A percentile compares a stretch with the other conserved stretches of the same genome.
Evolutionary conservation across 768 basidiomycete genomes (phyloP).

Genomic region (Neoboletus magnificus): DNA sequence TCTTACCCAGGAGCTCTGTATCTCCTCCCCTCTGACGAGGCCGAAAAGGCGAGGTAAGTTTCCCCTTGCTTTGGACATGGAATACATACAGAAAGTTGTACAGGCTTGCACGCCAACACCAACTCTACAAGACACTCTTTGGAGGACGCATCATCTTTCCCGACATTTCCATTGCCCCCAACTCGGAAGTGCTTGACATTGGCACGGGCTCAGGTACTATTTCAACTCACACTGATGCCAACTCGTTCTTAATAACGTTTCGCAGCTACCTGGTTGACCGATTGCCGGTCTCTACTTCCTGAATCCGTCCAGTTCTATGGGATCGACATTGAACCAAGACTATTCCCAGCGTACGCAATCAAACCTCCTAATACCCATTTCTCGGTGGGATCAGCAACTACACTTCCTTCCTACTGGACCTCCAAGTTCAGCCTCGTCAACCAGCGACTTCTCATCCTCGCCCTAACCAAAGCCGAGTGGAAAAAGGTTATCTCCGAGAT

Average conservation of each 20-base stretch:
- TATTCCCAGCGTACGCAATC: conserved; percentile 8
- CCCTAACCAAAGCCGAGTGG: conserved; percentile 26
- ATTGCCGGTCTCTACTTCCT: conserved; percentile 8
- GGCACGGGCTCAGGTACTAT: conserved; percentile 22
- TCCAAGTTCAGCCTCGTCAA: conserved; percentile 30
- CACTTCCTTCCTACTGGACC: conserved; percentile 29
- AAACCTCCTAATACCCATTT: conserved; percentile 8
- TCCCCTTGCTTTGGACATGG: not conserved
- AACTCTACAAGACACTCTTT: conserved; percentile 16
- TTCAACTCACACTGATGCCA: not conserved
- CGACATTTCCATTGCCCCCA: not conserved
- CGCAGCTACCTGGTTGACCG: conserved; percentile 17
- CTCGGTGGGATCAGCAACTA: conserved; percentile 12
- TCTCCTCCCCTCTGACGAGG: conserved; percentile 22
- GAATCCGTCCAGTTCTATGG: conserved; percentile 18
- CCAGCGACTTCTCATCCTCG: conserved; percentile 32
- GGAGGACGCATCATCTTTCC: conserved; percentile 17
- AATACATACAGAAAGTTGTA: not conserved
- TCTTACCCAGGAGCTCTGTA: conserved; percentile 18
- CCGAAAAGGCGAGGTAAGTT: conserved; percentile 14
- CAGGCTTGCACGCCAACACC: conserved; percentile 20
- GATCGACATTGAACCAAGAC: conserved; percentile 20
- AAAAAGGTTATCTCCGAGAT: conserved; percentile 20
- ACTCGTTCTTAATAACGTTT: not conserved
- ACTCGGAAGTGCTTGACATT: conserved; percentile 18